Evolutionary conservation across 805 yeast genomes (phyloP), one percentile per base, ranked within the genome.

Genomic region (Lipomyces yamanashiensis): DNA sequence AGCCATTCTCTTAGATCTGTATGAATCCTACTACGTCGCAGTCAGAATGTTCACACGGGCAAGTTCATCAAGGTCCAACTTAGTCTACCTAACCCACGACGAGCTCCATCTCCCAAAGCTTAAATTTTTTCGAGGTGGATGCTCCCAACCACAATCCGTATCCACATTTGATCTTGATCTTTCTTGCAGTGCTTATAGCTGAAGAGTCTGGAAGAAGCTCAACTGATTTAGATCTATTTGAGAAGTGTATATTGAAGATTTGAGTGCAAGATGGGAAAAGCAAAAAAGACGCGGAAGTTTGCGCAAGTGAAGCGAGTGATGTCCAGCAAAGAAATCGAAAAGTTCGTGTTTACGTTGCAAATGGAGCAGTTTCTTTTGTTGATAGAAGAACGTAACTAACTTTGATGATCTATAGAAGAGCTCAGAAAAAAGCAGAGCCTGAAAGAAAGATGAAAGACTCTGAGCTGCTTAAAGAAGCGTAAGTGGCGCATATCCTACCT

Each of bases 241-340:
- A 12, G n/a, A 3, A 39, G 13, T 39, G 13, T 7, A 39, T 39
- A 39, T 13, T 39, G n/a, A 39, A 39, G 23, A 45, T 21, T 45
- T n/a, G 28, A 45, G 1, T 45, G 7, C 28, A 7, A 45, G 28
- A 93, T 95, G 99, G 98, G 98, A 64, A 95, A 92, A 76, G 97
- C 97, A 39, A 92, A 89, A 80, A 95, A 95, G 79, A 93, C 98
- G 12, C 85, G 98, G 83, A 91, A 92, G 88, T 91, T 93, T 73
- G 96, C 96, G n/a, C 85, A 85, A 59, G 92, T 90, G 63, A 95
- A 95, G 78, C 86, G 96, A 65, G 86, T 92, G 39, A 77, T 92
- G 61, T 85, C 85, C 69, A 80, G 87, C 68, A 89, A 88, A 70
- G 96, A 90, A 68, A 84, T 87, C 34, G 80, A 92, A 67, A 72